Evolutionary conservation across 2,329 filamentous ascomycete genomes (phyloP), one percentile per base, ranked within the genome.

Genomic region (Tetracladium maxilliforme): DNA sequence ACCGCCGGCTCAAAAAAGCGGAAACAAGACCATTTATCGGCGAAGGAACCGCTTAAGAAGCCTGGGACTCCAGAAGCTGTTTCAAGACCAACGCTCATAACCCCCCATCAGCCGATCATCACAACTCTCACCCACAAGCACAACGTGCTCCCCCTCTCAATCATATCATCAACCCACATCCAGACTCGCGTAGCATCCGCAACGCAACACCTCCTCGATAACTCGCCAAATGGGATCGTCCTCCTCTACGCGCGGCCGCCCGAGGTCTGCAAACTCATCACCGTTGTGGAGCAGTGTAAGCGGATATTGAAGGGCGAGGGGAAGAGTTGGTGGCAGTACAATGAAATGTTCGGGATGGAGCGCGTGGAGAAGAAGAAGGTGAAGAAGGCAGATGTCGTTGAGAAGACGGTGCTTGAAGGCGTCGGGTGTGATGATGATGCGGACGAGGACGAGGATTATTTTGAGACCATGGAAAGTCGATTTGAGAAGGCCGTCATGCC

Each of bases 221-320:
- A 38, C 17, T 32, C 33, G 10, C 45, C 51, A 2, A 37, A 33
- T 11, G n/a, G n/a, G n/a, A 33, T 66, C 1, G 40, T 58, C 7
- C 35, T 48, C 18, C 31, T 62, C 7, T 38, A 43, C 21, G 49
- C 56, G 10, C 49, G 51, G 26, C 42, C 47, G 4, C 34, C 37
- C 10, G 43, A 39, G 4, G 59, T 66, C 3, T 59, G 58, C 46
- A 84, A 83, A 46, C 54, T 81, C 38, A 65, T 81, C 37, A 74
- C 66, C 4, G 62, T 82, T 22, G 60, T 61, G 22, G 77, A 83
- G 46, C 70, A 78, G 19, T 61, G 59, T 28, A 75, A 76, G 44
- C 52, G 63, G 19, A 52, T 69, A 23, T 47, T 77, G 26, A 49
- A 40, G 16, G 54, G 58, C 25, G 46, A 52, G 20, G 55, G 54